Percentiles rank a stretch among this genome's conserved stretches.
Evolutionary conservation across 805 yeast species (phyloP).

Genomic region (Kodamaea sagamina): DNA sequence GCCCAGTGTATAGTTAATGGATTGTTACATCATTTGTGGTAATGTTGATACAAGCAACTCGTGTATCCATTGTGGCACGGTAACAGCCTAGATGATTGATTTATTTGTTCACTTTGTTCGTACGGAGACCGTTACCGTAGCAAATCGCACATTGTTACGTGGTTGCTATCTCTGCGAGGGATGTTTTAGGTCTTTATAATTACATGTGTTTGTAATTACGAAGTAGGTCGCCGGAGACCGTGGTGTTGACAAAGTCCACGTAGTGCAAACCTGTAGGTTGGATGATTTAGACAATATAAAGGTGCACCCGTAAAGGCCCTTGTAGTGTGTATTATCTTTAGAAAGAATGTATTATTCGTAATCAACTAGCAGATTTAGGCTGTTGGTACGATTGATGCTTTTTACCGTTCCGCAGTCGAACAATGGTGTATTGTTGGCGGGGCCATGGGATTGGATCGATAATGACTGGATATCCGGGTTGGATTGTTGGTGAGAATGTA

Average conservation of each 20-base stretch:
- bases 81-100: too few species aligned
- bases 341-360: conserved; percentile 4
- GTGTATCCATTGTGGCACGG: too few species aligned
- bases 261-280: too few species aligned
- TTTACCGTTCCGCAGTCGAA: neutral
- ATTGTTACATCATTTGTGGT: too few species aligned
- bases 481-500: too few species aligned
- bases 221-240: neutral
- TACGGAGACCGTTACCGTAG: too few species aligned
- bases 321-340: too few species aligned
- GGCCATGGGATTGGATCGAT: neutral
- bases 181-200: conserved; percentile 1
- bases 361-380: conserved; percentile 4
- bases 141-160: too few species aligned
- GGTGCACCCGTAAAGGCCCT: conserved; percentile 1
- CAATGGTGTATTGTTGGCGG: neutral
- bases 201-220: conserved; percentile 1
- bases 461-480: neutral
- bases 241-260: too few species aligned
- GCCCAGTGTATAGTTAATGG: neutral
- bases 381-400: neutral
- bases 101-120: too few species aligned
- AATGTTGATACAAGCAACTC: too few species aligned
- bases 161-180: too few species aligned
- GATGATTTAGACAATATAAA: neutral